Base-by-base conservation (phyloP, 192 early-diverging fungal genomes). In the Diversispora eburnea region DNA sequence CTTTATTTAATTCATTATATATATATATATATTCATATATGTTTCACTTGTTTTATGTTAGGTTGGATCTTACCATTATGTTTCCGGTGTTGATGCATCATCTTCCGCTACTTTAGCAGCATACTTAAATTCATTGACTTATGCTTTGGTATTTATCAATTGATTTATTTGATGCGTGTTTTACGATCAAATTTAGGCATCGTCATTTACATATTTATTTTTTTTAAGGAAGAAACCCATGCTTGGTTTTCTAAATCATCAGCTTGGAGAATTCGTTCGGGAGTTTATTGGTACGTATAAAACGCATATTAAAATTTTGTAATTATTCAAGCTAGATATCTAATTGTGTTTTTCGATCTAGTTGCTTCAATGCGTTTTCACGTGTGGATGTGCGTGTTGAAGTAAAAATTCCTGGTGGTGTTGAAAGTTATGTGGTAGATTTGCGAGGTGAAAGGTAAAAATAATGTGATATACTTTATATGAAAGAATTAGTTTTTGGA, bases 331-430 rank as follows among this genome's bases (percentile, higher is more conserved):
- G 9, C 25, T 33, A 33, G 25, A 33, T 33, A 15, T 48, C n/a
- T 39, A 8, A n/a, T 51, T 75, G 17, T 68, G 17, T 68, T 42
- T 15, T 33, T 10, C 52, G 8, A 57, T 64, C 56, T 82, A 95
- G 97, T 83, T 93, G 95, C 79, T 99, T 93, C 83, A 98, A 99
- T 81, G 94, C 94, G 4, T 99, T 99, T 75, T 95, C 96, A 6
- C 87, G 94, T 20, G 91, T 98, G 8, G 98, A 99, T 83, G 88
- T 99, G 52, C 89, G 98, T 48, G 98, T 99, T n/a, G 94, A 97
- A 81, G 95, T 99, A 43, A 91, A 93, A 70, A 98, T 98, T 77
- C 98, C 98, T 10, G 98, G 98, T 67, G 95, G 98, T 54, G 98
- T 99, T 5, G 96, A 98, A 65, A 88, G 90, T 63, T 97, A 97